Percentiles rank a stretch among this genome's conserved stretches.
phyloP scores from a whole-genome alignment of 2,329 filamentous ascomycete genomes.

The Helminthosporium solani region DNA sequence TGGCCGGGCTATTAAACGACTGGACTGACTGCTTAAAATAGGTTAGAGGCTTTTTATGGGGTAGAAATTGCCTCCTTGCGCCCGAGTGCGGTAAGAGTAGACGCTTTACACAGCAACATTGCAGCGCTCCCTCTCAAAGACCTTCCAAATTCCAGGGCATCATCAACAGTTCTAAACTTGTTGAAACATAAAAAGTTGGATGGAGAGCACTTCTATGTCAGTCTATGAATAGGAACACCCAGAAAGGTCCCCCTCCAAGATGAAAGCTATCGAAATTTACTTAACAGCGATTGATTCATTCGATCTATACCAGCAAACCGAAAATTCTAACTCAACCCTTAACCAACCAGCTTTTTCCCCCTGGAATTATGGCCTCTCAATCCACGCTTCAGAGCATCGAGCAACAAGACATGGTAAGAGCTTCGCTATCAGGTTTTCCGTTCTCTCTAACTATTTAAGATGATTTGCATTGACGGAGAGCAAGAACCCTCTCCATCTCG shows the following conservation, averaged over 20 bases:
- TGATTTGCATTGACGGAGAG: slow-evolving; percentile 3
- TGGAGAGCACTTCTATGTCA: background rate
- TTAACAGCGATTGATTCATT: slow-evolving; percentile 7
- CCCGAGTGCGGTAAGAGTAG: background rate
- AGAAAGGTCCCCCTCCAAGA: slow-evolving; percentile 3
- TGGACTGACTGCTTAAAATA: too few relatives aligned
- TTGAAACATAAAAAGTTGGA: slow-evolving; percentile 4
- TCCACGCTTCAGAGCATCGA: slow-evolving; percentile 3
- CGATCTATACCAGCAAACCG: slow-evolving; percentile 2
- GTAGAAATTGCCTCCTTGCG: too few relatives aligned
- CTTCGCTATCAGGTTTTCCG: slow-evolving; percentile 2
- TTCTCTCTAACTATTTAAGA: slow-evolving; percentile 6
- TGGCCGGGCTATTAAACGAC: too few relatives aligned
- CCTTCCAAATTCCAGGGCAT: background rate
- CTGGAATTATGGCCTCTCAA: slow-evolving; percentile 5
- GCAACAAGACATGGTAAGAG: slow-evolving; percentile 3
- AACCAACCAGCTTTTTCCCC: slow-evolving; percentile 5
- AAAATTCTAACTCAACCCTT: slow-evolving; percentile 4
- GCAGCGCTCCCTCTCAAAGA: background rate
- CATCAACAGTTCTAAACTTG: slow-evolving; percentile 8
- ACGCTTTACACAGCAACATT: slow-evolving; percentile 1
- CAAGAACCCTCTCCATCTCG: slow-evolving; percentile 1
- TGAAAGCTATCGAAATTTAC: slow-evolving; percentile 4
- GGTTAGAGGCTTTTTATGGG: too few relatives aligned
- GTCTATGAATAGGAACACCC: slow-evolving; percentile 7